Conservation (phyloP, 2,329 filamentous ascomycete species). For the Alternaria novae-zelandiae region DNA sequence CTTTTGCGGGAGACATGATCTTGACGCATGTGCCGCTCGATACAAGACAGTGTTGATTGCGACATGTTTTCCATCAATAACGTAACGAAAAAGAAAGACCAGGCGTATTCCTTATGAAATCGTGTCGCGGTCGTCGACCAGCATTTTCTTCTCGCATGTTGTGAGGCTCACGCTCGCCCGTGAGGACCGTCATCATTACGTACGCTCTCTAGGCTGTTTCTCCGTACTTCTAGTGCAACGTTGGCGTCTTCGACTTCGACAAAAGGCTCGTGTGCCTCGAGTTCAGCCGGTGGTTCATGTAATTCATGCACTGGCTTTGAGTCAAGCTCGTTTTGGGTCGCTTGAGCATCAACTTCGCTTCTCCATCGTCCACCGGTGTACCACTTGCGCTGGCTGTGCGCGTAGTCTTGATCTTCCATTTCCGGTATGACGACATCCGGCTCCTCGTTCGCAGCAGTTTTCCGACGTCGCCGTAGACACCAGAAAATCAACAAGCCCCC, state of each 20-base stretch:
- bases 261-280: neutral
- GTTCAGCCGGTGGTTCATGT: slow-evolving; percentile 3
- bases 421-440: neutral
- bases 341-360: neutral
- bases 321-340: slow-evolving; percentile 3
- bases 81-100: neutral
- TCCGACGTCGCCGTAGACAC: neutral
- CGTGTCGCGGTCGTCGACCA: neutral
- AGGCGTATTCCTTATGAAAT: neutral
- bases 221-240: neutral
- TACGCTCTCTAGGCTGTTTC: neutral
- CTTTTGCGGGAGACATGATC: neutral
- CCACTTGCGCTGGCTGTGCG: too few relatives aligned
- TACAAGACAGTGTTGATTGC: neutral
- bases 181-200: neutral
- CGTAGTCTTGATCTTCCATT: neutral
- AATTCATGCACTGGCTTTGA: slow-evolving; percentile 11
- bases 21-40: too few relatives aligned
- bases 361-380: too few relatives aligned
- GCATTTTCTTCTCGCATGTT: too few relatives aligned
- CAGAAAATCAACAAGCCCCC: neutral
- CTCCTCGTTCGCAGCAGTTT: neutral
- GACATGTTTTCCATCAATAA: neutral
- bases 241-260: neutral
- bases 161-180: neutral